Evolutionary conservation across 2,329 filamentous ascomycete species (phyloP), one percentile per base, ranked within the genome.

Genomic region (Aspergillus ustus): DNA sequence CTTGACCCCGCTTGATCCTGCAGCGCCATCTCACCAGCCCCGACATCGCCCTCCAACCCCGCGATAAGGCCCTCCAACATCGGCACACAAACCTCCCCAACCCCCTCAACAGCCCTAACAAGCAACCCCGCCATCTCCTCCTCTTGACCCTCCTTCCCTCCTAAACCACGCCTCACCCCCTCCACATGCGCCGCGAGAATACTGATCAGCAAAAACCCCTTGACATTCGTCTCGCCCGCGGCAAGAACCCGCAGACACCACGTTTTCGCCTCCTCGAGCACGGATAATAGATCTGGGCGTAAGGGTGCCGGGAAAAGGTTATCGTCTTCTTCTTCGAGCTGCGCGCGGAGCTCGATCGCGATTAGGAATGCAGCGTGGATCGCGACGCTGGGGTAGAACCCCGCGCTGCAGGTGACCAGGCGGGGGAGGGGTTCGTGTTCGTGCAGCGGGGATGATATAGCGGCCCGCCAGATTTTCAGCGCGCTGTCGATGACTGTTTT

Each of bases 151-250:
- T n/a, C n/a, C n/a, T n/a, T n/a, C n/a, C n/a, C n/a, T 73, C 0
- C 61, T 60, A 0, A 78, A 13, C 81, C 78, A 3, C 66, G 69
- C 60, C 76, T 70, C 1, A 84, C 68, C 0, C 74, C 79, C 3
- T 82, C 72, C 0, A 85, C 72, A 43, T 84, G 77, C 0, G 78
- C 75, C 7, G 66, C 66, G 1, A 83, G 65, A 7, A 81, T 66
- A 11, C 69, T 69, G 0, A 74, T 63, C 13, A 86, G 75, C 29
- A 87, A 54, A 45, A 81, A 81, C 0, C 82, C 82, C 65, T 87
- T 87, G 20, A 83, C 72, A 59, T 86, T 87, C 0, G 83, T 86
- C 69, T 87, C 83, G 2, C 83, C 85, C 0, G 75, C 76, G 49
- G 77, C 66, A 17, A 86, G 73, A 9, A 72, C 74, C 7, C 66